Percentiles rank a stretch among this genome's conserved stretches.
phyloP scores from a whole-genome alignment of 306 rosid genomes.

The Trifolium pratense region DNA sequence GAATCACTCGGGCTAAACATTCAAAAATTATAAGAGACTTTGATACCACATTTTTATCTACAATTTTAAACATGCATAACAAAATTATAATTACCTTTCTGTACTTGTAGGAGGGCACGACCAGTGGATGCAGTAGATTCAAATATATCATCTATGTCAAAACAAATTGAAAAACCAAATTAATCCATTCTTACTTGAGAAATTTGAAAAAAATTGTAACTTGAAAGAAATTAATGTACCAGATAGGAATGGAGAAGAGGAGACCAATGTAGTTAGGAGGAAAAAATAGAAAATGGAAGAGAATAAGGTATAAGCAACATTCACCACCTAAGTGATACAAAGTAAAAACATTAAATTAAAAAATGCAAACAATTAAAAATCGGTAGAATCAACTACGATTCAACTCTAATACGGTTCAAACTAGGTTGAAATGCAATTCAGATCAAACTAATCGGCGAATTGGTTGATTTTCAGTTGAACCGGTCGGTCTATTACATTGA shows the following conservation, averaged over 20 bases:
- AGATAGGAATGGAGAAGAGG: conserved; percentile 60
- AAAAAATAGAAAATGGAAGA: conserved; percentile 50
- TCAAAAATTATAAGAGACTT: too few species aligned
- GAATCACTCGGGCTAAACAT: too few species aligned
- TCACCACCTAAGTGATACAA: background rate
- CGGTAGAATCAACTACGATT: too few species aligned
- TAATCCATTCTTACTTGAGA: background rate
- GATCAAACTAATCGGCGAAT: background rate
- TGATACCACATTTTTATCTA: too few species aligned
- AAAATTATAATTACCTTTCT: conserved; percentile 52
- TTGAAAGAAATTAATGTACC: conserved; percentile 43
- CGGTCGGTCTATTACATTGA: background rate
- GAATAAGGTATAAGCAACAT: conserved; percentile 32
- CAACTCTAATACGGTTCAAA: too few species aligned
- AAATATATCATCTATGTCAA: conserved; percentile 60
- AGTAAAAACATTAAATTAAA: background rate
- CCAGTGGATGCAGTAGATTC: conserved; percentile 43
- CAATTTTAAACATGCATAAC: too few species aligned
- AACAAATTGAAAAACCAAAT: background rate
- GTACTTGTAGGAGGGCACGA: conserved; percentile 80
- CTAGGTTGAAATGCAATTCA: background rate
- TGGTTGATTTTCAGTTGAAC: background rate
- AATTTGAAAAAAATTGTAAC: background rate
- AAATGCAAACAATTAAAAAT: background rate
- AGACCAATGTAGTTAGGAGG: conserved; percentile 50